Evolutionary conservation across 768 basidiomycete genomes (phyloP), one percentile per base, ranked within the genome.

Genomic region (Russula vinacea): DNA sequence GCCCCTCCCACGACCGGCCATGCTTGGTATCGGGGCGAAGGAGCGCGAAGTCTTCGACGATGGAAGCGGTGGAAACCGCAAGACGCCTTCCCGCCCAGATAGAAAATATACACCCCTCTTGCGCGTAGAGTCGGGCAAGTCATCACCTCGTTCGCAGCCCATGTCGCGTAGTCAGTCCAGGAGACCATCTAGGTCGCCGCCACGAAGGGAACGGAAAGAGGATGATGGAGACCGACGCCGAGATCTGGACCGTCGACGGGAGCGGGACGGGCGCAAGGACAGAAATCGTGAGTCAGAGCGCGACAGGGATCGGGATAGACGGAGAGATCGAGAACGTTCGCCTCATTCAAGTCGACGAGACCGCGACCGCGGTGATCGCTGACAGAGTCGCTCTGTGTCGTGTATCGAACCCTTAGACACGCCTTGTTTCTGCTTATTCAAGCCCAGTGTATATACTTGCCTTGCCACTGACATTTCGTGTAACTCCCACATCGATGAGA

Each of bases 1-100:
- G 0, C 97, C 97, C 0, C 77, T 81, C 60, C 78, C 90, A 2
- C 82, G 97, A 17, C 94, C 96, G 0, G 87, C 94, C 0, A 75
- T 98, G 14, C 77, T 98, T 11, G 97, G 96, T 0, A 89, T 99
- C 33, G 95, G 97, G 2, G 97, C 97, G 2, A 98, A 97, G 72
- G 90, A 95, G 70, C 81, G 82, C 68, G 86, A 89, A 70, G 79
- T 83, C 0, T 80, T 83, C 5, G 88, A 92, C 62, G 85, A 90
- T 65, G 89, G 89, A 22, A 84, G 77, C 70, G 79, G 73, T 73
- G 82, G 78, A 71, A 75, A 75, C 62, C 76, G 75, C 45, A 22
- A 2, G n/a, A 67, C 65, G 8, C 77, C 72, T 68, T 81, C 76
- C 69, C 77, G 80, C 37, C 82, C 83, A 3, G 90, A 92, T 60